A percentile compares a stretch with the other conserved stretches of the same genome.
phyloP scores from a whole-genome alignment of 2,329 filamentous ascomycete species.

The Aspergillus thermomutatus region DNA sequence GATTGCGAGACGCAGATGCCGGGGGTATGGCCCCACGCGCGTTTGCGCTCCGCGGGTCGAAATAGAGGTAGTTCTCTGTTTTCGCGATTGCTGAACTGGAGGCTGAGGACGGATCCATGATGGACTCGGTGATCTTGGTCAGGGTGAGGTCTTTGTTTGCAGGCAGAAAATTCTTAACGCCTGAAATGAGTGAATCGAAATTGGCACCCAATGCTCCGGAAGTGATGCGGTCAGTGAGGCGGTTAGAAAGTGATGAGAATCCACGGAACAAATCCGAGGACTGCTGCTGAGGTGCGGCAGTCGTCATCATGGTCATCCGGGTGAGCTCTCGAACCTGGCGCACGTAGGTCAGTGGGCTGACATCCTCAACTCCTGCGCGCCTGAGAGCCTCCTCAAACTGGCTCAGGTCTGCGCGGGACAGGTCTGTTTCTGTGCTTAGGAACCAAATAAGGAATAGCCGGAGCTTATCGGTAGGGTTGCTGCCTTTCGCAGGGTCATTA shows the following conservation, averaged over 20 bases:
- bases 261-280: constrained; percentile 78
- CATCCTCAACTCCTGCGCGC: constrained; percentile 67
- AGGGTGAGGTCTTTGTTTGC: constrained; percentile 92
- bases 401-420: constrained; percentile 76
- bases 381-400: constrained; percentile 82
- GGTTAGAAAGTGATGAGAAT: constrained; percentile 86
- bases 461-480: constrained; percentile 81
- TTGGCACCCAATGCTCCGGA: constrained; percentile 83
- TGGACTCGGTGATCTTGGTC: constrained; percentile 95
- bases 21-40: constrained; percentile 89
- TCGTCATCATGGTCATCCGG: constrained; percentile 96
- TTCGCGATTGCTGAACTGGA: constrained; percentile 91
- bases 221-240: constrained; percentile 89
- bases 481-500: constrained; percentile 76
- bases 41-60: constrained; percentile 90
- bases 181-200: constrained; percentile 89
- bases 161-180: constrained; percentile 97
- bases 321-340: constrained; percentile 90
- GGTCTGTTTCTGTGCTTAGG: constrained; percentile 85
- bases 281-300: constrained; percentile 63
- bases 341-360: constrained; percentile 76
- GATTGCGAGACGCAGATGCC: constrained; percentile 55
- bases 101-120: constrained; percentile 92
- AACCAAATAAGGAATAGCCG: constrained; percentile 97
- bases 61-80: constrained; percentile 95